Evolutionary conservation across 148 eudicot species (phyloP), one percentile per base, ranked within the genome.

Genomic region (Talinum fruticosum): DNA sequence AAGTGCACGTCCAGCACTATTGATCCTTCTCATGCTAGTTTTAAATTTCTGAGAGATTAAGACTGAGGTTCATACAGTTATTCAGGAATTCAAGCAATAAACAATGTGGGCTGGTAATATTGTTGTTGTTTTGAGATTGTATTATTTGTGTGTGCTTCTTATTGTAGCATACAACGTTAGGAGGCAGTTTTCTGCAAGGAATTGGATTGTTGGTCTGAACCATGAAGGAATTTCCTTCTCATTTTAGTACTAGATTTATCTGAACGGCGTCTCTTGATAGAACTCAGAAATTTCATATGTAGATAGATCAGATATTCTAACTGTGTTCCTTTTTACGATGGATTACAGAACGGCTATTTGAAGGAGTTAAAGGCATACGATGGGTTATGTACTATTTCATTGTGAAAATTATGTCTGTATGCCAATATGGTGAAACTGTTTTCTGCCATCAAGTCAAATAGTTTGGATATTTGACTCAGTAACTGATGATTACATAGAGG

Each of bases 1-100:
- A 23, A 24, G 71, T 67, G 24, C 16, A 67, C 44, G n/a, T 76
- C 69, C 47, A 44, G 72, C 72, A 15, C 49, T 13, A 41, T 41
- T 68, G 19, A 66, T 66, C 72, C 72, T 66, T 10, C 32, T 13
- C n/a, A n/a, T n/a, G 16, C n/a, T 10, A 66, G 10, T 30, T 21
- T 14, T n/a, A 18, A 49, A 35, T 18, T 5, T 69, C 29, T 49
- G 19, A 66, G 73, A 38, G 68, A 1, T 51, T 66, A 76, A 35
- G 33, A 35, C 34, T 67, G 18, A 33, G 34, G 28, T 0, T 37
- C 34, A 28, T 65, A 38, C 36, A 41, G 5, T 19, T 34, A 10
- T 18, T 30, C 64, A 37, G 19, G 54, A 54, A 23, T 36, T 62
- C 32, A 34, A 51, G 61, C 33, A 62, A 10, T 32, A n/a, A 64